Evolutionary conservation across 306 rosid species (phyloP).

Genomic region (Cucurbita ficifolia): DNA sequence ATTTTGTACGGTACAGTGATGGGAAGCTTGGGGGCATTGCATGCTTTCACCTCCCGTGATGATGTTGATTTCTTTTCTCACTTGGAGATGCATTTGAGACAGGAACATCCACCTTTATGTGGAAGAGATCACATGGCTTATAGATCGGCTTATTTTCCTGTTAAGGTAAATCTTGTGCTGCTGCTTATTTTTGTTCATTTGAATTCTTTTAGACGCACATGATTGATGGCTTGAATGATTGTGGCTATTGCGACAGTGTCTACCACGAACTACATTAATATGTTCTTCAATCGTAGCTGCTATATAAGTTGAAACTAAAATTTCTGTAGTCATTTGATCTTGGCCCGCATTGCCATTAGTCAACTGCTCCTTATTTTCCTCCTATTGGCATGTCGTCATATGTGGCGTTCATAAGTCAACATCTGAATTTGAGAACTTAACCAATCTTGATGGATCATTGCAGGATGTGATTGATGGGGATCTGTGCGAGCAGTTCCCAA

Average conservation of each 20-base stretch:
- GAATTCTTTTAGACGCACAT: background rate
- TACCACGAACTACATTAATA: background rate
- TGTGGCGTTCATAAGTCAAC: background rate
- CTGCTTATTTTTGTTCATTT: background rate
- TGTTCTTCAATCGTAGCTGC: background rate
- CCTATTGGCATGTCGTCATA: background rate
- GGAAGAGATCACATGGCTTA: constrained; percentile 98
- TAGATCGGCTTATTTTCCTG: constrained; percentile 92
- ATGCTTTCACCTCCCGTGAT: constrained; percentile 88
- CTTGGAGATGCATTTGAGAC: constrained; percentile 97
- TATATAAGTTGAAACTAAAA: background rate
- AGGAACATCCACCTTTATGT: constrained; percentile 90
- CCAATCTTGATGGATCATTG: constrained; percentile 10
- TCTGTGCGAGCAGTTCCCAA: constrained; percentile 93
- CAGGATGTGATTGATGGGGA: constrained; percentile 98
- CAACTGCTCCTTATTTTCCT: background rate
- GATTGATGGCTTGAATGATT: background rate
- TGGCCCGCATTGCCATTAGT: background rate
- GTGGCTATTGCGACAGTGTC: background rate
- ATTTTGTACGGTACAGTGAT: constrained; percentile 78
- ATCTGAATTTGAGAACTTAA: background rate
- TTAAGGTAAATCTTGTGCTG: constrained; percentile 38
- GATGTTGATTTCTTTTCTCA: constrained; percentile 97
- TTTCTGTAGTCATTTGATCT: background rate
- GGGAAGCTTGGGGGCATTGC: constrained; percentile 96